Conservation (phyloP, 257 asterid species). For the Misopates orontium region DNA sequence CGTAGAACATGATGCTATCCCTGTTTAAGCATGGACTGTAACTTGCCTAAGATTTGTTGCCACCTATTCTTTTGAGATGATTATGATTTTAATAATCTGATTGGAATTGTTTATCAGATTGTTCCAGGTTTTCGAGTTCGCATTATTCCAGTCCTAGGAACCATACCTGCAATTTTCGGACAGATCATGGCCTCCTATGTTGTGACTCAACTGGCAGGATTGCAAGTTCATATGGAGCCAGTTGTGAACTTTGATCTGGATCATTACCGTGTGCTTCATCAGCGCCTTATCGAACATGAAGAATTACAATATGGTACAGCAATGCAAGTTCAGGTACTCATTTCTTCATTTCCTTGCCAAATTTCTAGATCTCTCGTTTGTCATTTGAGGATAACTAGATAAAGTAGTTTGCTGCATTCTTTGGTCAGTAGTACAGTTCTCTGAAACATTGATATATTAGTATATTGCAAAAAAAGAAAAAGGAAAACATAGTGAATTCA, state of each 20-base stretch:
- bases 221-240: slow-evolving; percentile 86
- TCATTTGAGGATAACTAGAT: background rate
- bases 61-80: slow-evolving; percentile 7
- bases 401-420: slow-evolving; percentile 4
- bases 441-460: background rate
- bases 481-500: background rate
- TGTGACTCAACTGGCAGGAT: slow-evolving; percentile 68
- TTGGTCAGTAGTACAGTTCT: background rate
- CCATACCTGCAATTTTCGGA: slow-evolving; percentile 96
- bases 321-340: slow-evolving; percentile 69
- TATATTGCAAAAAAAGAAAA: no score
- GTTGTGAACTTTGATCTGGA: slow-evolving; percentile 83
- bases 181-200: slow-evolving; percentile 97
- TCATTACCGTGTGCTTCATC: slow-evolving; percentile 81
- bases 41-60: background rate
- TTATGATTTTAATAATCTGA: slow-evolving; percentile 10
- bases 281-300: slow-evolving; percentile 91
- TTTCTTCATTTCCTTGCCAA: slow-evolving; percentile 15
- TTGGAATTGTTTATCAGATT: slow-evolving; percentile 53
- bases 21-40: background rate
- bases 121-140: slow-evolving; percentile 99
- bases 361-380: slow-evolving; percentile 5
- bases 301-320: slow-evolving; percentile 83
- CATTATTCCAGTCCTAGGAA: slow-evolving; percentile 94
- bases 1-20: background rate